Conservation (phyloP, 495 filamentous ascomycete genomes). For the Talaromyces wortmannii region DNA sequence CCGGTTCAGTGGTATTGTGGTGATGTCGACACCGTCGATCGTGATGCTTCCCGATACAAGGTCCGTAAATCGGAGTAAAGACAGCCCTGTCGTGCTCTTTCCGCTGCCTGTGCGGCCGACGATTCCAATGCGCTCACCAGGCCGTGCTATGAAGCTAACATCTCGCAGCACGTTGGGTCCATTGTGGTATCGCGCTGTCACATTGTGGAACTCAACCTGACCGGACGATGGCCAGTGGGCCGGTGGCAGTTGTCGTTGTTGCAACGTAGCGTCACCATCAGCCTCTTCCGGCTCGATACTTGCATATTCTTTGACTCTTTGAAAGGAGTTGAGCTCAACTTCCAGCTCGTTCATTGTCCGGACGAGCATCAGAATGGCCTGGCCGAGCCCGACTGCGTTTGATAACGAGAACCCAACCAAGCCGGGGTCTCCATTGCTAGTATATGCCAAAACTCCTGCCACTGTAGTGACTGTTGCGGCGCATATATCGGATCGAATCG, state of each 20-base stretch:
- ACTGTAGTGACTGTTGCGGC: slow-evolving; percentile 36
- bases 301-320: slow-evolving; percentile 41
- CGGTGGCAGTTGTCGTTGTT: slow-evolving; percentile 27
- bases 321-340: slow-evolving; percentile 41
- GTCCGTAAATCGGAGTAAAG: slow-evolving; percentile 47
- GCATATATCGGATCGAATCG: slow-evolving; percentile 39
- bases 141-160: slow-evolving; percentile 39
- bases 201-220: slow-evolving; percentile 39
- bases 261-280: neutral
- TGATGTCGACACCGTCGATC: slow-evolving; percentile 48
- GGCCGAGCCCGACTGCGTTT: slow-evolving; percentile 40
- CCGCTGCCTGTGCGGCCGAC: slow-evolving; percentile 60
- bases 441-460: slow-evolving; percentile 38
- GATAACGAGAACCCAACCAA: slow-evolving; percentile 44
- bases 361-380: slow-evolving; percentile 35
- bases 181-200: slow-evolving; percentile 43
- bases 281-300: slow-evolving; percentile 38
- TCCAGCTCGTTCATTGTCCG: slow-evolving; percentile 41
- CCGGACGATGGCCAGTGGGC: slow-evolving; percentile 40
- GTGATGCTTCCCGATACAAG: slow-evolving; percentile 36
- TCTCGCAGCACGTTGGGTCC: slow-evolving; percentile 43
- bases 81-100: slow-evolving; percentile 53
- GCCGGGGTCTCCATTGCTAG: slow-evolving; percentile 27
- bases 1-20: slow-evolving; percentile 41
- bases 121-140: slow-evolving; percentile 50